A percentile compares a stretch with the other conserved stretches of the same genome.
These are phyloP conservation scores for Paramecium sonneborni DNA, from an alignment of 73 alveolate genomes.

Conservation along the genomic window DNA sequence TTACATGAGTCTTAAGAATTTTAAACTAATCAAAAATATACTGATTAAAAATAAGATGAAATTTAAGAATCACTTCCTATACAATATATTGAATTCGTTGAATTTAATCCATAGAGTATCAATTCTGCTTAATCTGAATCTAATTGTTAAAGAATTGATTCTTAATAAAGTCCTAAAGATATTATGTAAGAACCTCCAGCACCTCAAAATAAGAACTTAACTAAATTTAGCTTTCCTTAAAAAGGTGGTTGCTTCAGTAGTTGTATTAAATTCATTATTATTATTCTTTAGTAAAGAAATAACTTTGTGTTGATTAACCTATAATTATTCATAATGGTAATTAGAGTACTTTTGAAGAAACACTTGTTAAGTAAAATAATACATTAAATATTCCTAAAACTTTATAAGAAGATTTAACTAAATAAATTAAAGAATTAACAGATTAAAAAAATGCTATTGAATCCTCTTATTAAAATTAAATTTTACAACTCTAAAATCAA, in stretches of 20 bases:
- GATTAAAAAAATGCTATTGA: background rate
- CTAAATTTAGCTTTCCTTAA: constrained; percentile 35
- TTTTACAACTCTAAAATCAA: background rate
- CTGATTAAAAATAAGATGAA: background rate
- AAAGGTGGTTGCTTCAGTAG: background rate
- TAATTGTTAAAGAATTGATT: background rate
- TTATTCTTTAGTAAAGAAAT: background rate
- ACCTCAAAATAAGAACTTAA: background rate
- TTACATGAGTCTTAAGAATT: background rate
- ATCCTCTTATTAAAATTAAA: background rate
- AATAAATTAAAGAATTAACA: background rate
- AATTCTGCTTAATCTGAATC: constrained; percentile 32
- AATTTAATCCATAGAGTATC: constrained; percentile 27
- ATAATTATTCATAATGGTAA: background rate
- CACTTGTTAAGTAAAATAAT: background rate
- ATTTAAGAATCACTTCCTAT: background rate
- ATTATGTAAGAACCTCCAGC: constrained; percentile 47
- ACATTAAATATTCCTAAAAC: background rate
- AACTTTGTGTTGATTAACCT: constrained; percentile 2
- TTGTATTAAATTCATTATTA: background rate
- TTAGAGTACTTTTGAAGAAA: background rate
- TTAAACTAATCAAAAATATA: background rate
- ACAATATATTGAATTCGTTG: constrained; percentile 31
- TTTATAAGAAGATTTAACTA: background rate
- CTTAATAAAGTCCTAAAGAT: background rate